Conservation (phyloP, 768 basidiomycete genomes). For the Gymnopilus dilepis region DNA sequence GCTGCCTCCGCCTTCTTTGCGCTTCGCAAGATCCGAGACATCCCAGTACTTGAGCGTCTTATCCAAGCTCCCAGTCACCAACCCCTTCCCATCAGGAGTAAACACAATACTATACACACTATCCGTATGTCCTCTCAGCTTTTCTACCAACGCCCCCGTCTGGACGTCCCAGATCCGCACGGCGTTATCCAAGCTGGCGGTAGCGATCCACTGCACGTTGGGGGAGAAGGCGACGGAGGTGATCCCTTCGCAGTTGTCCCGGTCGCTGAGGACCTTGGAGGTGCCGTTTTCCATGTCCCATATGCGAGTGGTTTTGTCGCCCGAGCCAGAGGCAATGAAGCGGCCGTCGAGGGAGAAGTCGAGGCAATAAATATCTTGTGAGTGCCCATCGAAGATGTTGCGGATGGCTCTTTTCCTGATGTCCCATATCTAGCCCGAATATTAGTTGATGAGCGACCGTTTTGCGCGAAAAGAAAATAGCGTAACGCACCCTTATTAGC, state of each 20-base stretch:
- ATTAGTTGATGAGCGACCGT: slow-evolving; percentile 35
- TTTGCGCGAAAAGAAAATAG: not conserved
- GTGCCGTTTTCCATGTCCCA: slow-evolving; percentile 49
- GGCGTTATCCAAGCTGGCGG: slow-evolving; percentile 75
- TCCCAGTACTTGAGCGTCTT: slow-evolving; percentile 92
- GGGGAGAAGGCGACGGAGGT: slow-evolving; percentile 83
- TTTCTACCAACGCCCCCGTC: slow-evolving; percentile 68
- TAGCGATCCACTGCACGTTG: slow-evolving; percentile 67
- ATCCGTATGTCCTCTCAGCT: slow-evolving; percentile 78
- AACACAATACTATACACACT: slow-evolving; percentile 92
- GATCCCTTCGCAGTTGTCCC: slow-evolving; percentile 41
- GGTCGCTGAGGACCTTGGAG: slow-evolving; percentile 51
- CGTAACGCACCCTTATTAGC: slow-evolving; percentile 81
- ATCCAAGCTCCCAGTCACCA: slow-evolving; percentile 92
- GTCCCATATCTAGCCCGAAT: slow-evolving; percentile 86
- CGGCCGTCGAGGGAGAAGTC: slow-evolving; percentile 89
- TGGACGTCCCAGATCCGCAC: slow-evolving; percentile 83
- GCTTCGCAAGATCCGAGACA: slow-evolving; percentile 68
- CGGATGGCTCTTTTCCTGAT: slow-evolving; percentile 81
- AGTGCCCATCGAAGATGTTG: slow-evolving; percentile 85
- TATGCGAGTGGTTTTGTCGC: slow-evolving; percentile 60
- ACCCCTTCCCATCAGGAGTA: slow-evolving; percentile 87
- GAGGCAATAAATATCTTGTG: slow-evolving; percentile 92
- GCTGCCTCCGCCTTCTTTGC: slow-evolving; percentile 45
- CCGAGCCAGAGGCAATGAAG: slow-evolving; percentile 88